Conservation (phyloP, 768 basidiomycete genomes). For the Gyrodon lividus region DNA sequence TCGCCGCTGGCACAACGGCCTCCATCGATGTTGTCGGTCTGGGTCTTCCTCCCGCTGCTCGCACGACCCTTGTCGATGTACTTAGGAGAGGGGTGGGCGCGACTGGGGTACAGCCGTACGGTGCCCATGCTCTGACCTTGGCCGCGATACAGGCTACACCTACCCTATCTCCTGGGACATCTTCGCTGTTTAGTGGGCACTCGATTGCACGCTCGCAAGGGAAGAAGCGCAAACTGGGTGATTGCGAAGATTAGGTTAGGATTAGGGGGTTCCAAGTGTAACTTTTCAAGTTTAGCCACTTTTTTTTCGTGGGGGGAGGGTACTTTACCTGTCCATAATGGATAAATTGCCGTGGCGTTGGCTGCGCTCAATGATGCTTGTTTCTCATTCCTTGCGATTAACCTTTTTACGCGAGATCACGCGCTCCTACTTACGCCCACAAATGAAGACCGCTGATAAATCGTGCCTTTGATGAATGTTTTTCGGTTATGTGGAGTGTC, state of each 20-base stretch:
- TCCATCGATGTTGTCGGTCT: not conserved
- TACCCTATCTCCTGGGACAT: not conserved
- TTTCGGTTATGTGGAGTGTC: too few species aligned
- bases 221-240: conserved; percentile 26
- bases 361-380: too few species aligned
- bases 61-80: not conserved
- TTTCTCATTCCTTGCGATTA: too few species aligned
- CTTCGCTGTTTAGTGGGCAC: not conserved
- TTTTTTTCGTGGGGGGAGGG: not conserved
- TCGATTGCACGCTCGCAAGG: not conserved
- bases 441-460: too few species aligned
- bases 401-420: too few species aligned
- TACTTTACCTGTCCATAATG: not conserved
- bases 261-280: conserved; percentile 3
- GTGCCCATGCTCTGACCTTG: not conserved
- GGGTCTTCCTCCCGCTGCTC: not conserved
- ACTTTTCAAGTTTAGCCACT: not conserved
- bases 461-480: too few species aligned
- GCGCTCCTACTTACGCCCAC: too few species aligned
- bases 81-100: not conserved
- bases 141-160: not conserved
- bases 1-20: too few species aligned
- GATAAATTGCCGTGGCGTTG: too few species aligned
- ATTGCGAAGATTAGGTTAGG: conserved; percentile 9
- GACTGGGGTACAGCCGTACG: not conserved